phyloP scores from a whole-genome alignment of 345 rosid genomes.

The Viola odorata region DNA sequence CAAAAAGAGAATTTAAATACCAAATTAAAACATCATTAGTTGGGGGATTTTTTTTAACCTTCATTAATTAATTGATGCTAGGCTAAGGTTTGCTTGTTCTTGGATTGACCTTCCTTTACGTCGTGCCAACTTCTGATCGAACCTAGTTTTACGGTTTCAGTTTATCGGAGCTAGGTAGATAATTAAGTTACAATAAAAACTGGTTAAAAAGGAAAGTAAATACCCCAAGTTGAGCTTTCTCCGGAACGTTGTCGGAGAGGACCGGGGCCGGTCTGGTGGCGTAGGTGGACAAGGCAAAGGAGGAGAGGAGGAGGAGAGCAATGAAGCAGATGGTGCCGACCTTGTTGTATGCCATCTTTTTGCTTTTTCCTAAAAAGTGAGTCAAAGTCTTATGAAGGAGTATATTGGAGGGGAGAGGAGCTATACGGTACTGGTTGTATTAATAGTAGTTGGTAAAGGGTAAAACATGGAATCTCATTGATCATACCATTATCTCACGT shows the following conservation, averaged over 20 bases:
- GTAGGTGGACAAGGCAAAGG: conserved; percentile 7
- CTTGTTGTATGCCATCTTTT: conserved; percentile 15
- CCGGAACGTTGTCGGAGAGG: not conserved
- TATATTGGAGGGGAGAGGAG: not conserved
- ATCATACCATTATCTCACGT: not conserved
- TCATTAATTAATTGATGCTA: no score
- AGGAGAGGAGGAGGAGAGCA: conserved; percentile 14
- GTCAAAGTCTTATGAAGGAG: not conserved
- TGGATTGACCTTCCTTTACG: no score
- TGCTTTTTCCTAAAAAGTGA: not conserved
- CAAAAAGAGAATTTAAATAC: no score
- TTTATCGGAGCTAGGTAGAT: no score
- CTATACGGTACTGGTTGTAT: not conserved
- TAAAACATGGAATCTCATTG: not conserved
- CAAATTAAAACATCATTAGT: no score
- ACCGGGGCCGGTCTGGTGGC: conserved; percentile 21
- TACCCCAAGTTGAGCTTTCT: conserved; percentile 5
- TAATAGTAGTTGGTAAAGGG: conserved; percentile 11
- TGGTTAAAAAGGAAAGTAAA: no score
- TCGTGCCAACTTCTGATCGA: no score
- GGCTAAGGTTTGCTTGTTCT: no score
- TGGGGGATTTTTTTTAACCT: no score
- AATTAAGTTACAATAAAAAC: no score
- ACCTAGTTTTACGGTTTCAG: no score
- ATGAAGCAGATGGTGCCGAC: conserved; percentile 16